These are phyloP conservation scores for Chrysosporium queenslandicum DNA, from an alignment of 2,329 filamentous ascomycete genomes.

Conservation along the genomic window DNA sequence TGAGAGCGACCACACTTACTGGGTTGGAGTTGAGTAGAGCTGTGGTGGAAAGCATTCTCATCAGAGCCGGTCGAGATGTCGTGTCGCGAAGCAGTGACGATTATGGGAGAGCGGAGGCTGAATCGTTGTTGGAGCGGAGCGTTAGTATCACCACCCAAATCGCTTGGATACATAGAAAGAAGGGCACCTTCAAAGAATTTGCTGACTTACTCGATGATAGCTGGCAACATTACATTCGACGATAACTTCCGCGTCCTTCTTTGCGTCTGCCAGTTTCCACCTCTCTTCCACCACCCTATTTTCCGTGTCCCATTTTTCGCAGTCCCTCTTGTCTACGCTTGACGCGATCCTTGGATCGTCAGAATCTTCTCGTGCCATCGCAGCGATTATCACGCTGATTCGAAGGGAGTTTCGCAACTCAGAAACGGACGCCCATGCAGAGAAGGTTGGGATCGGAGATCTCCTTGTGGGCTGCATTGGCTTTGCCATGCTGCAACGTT, in stretches of 20 bases:
- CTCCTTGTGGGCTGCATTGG: conserved; percentile 37
- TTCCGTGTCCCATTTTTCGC: conserved; percentile 36
- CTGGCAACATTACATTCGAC: conserved; percentile 36
- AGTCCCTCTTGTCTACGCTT: conserved; percentile 37
- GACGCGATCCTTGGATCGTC: conserved; percentile 42
- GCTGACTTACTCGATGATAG: conserved; percentile 22
- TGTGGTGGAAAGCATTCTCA: conserved; percentile 37
- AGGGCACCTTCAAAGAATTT: not conserved
- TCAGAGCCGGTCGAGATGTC: conserved; percentile 38
- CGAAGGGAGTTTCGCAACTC: conserved; percentile 36
- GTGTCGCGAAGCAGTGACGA: conserved; percentile 40
- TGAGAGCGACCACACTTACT: conserved; percentile 37
- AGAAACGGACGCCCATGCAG: conserved; percentile 24
- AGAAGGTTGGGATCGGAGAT: conserved; percentile 35
- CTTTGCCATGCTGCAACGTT: conserved; percentile 39
- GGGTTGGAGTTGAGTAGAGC: conserved; percentile 38
- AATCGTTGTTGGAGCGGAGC: conserved; percentile 38
- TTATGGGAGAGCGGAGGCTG: conserved; percentile 34
- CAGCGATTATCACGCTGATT: conserved; percentile 40
- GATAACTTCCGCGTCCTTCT: conserved; percentile 39
- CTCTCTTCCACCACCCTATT: conserved; percentile 37
- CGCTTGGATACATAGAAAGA: not conserved
- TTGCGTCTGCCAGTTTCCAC: conserved; percentile 39
- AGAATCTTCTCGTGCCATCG: conserved; percentile 41
- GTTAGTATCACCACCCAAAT: conserved; percentile 24